phyloP scores from a whole-genome alignment of 1,284 basidiomycete species.

The Ceratobasidium theobromae region DNA sequence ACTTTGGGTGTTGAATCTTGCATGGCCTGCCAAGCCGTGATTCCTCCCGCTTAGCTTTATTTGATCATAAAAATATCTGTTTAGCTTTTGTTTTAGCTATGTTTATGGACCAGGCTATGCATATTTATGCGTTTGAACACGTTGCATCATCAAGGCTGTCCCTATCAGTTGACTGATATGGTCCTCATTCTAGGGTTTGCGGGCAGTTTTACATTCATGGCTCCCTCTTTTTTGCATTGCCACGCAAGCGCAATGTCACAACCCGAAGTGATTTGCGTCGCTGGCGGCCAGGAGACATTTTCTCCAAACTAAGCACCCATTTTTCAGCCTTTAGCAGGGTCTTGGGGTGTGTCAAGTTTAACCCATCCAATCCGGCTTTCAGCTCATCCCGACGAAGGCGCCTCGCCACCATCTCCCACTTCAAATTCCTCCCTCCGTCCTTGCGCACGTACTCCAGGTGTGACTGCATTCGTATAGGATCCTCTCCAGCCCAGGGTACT shows the following conservation, averaged over 20 bases:
- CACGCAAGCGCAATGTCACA: background rate
- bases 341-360: background rate
- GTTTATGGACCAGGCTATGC: constrained; percentile 14
- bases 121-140: background rate
- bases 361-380: background rate
- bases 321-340: background rate
- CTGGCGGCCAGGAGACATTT: background rate
- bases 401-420: background rate
- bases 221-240: background rate
- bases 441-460: constrained; percentile 21
- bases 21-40: constrained; percentile 26
- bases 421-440: constrained; percentile 2
- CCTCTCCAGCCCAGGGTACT: constrained; percentile 5
- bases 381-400: background rate
- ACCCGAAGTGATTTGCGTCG: background rate
- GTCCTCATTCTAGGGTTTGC: background rate
- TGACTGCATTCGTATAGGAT: background rate
- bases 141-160: background rate
- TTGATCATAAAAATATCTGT: background rate
- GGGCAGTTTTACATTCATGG: background rate
- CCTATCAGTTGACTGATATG: background rate
- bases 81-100: background rate
- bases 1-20: constrained; percentile 31
- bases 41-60: background rate
- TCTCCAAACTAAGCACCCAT: background rate